Base-by-base conservation (phyloP, 257 asterid species). In the Catharanthus roseus region DNA sequence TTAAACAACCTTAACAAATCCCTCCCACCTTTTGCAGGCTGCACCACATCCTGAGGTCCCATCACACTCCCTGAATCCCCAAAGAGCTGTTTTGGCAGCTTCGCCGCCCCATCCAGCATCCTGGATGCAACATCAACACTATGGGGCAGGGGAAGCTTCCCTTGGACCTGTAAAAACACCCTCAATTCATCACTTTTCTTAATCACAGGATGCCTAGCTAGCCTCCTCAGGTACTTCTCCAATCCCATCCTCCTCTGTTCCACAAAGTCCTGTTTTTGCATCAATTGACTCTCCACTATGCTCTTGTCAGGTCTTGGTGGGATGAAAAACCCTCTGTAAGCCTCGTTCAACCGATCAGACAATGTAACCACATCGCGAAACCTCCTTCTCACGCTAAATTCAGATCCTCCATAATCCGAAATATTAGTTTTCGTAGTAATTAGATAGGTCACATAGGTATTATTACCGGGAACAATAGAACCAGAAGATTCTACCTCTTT, bases 221-320 rank as follows among this genome's bases (percentile, higher is more conserved):
- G 88, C 80, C 96, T 75, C 74, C 85, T 83, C 83, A 95, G 74
- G 82, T 88, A 95, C 85, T 86, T 90, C 86, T 95, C 98, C 87
- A 95, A 60, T 54, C 88, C 93, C 68, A 82, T 81, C 69, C 97
- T 88, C 86, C 99, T 85, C 88, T 91, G 99, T 86, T 91, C 99
- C 75, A 92, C 93, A 75, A 95, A 91, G 1, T 95, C 99, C 78
- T 89, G 97, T 84, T 91, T 91, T 80, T 95, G 96, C 99, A 91
- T 95, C 55, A 95, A 96, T 82, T 95, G 99, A 71, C 97, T 85
- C 78, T 95, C 99, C 63, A 95, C 95, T 19, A 95, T 73, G 55
- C 97, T 95, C 80, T 95, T 95, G 50, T 95, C 99, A 1, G 99
- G 99, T 78, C 99, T 79, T 2, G 97, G 91, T 2, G 99, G 96